phyloP scores from a whole-genome alignment of 768 basidiomycete species.

The Exsudoporus frostii region DNA sequence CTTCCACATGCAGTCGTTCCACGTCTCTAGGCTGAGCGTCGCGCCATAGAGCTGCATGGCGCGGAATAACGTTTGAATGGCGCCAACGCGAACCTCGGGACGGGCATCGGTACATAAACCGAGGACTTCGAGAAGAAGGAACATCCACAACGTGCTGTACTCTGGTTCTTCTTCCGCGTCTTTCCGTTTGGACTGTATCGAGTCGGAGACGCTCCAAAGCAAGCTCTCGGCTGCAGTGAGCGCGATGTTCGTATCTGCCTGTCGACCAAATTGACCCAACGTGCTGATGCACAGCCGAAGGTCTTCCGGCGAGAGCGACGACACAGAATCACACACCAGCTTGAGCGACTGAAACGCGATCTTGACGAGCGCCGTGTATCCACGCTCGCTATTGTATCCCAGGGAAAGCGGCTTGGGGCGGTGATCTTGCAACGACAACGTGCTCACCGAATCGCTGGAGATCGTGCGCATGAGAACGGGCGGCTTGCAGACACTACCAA shows the following conservation, averaged over 20 bases:
- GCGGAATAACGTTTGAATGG: slow-evolving; percentile 93
- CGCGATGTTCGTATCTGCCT: slow-evolving; percentile 94
- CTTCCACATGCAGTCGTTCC: slow-evolving; percentile 91
- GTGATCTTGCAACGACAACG: slow-evolving; percentile 38
- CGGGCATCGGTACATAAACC: slow-evolving; percentile 78
- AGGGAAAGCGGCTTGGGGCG: slow-evolving; percentile 48
- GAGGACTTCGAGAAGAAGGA: slow-evolving; percentile 78
- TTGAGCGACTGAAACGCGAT: slow-evolving; percentile 94
- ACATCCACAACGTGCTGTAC: slow-evolving; percentile 93
- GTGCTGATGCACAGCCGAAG: slow-evolving; percentile 88
- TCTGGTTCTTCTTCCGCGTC: slow-evolving; percentile 57
- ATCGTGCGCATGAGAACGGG: slow-evolving; percentile 34
- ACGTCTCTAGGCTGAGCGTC: slow-evolving; percentile 75
- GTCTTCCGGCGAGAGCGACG: slow-evolving; percentile 74
- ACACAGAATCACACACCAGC: slow-evolving; percentile 89
- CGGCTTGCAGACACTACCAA: slow-evolving; percentile 81
- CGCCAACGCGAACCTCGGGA: slow-evolving; percentile 87
- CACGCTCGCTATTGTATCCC: slow-evolving; percentile 62
- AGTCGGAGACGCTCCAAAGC: slow-evolving; percentile 95
- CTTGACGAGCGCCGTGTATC: slow-evolving; percentile 74
- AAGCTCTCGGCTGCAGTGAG: slow-evolving; percentile 90
- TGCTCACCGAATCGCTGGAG: slow-evolving; percentile 41
- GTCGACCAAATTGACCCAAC: slow-evolving; percentile 86
- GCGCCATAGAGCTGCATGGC: slow-evolving; percentile 92
- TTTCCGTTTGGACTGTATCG: slow-evolving; percentile 82